Conservation (phyloP, 768 basidiomycete genomes). For the Pisolithus marmoratus region DNA sequence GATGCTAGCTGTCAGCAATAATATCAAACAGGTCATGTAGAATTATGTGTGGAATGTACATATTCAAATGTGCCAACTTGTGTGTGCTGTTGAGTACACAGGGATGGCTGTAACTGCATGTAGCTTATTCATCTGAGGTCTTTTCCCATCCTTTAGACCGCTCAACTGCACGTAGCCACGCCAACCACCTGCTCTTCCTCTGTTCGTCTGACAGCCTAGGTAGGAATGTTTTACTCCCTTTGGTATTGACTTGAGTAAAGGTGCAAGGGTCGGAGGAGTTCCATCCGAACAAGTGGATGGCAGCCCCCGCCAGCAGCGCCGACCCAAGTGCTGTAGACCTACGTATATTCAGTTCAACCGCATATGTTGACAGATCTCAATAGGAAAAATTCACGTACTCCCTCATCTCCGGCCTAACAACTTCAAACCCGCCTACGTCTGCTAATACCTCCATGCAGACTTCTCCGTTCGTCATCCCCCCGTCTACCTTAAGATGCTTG, state of each 20-base stretch:
- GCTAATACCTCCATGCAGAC: slow-evolving; percentile 82
- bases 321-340: slow-evolving; percentile 95
- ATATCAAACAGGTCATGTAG: no score
- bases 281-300: slow-evolving; percentile 89
- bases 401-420: slow-evolving; percentile 92
- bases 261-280: slow-evolving; percentile 80
- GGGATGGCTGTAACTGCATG: no score
- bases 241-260: slow-evolving; percentile 79
- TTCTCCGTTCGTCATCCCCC: slow-evolving; percentile 97
- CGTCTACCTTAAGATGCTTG: slow-evolving; percentile 89
- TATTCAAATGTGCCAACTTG: no score
- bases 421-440: slow-evolving; percentile 86
- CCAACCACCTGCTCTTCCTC: slow-evolving; percentile 61
- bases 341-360: neutral
- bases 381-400: slow-evolving; percentile 53
- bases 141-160: slow-evolving; percentile 80
- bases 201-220: slow-evolving; percentile 49
- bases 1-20: no score
- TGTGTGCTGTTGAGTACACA: no score
- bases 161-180: slow-evolving; percentile 89
- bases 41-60: no score
- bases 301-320: slow-evolving; percentile 87
- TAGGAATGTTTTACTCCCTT: slow-evolving; percentile 66
- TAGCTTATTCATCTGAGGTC: slow-evolving; percentile 28
- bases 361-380: neutral